These are phyloP conservation scores for Pichia occidentalis DNA, from an alignment of 805 yeast genomes.

Conservation along the genomic window DNA sequence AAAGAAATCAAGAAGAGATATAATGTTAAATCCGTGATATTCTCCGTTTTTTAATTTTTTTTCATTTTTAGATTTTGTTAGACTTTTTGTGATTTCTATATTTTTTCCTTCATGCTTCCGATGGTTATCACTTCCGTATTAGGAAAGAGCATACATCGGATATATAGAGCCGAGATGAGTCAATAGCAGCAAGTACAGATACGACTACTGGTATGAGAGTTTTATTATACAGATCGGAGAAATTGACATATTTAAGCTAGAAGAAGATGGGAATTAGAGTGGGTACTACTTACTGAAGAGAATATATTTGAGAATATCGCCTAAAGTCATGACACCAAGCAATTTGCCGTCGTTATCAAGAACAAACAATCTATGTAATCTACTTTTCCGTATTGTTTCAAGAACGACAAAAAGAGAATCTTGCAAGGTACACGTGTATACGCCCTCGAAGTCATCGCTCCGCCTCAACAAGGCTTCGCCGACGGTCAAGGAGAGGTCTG, in stretches of 20 bases:
- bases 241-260: neutral
- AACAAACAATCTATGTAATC: slow-evolving; percentile 86
- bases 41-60: too few relatives aligned
- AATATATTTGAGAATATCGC: slow-evolving; percentile 83
- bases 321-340: slow-evolving; percentile 79
- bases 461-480: slow-evolving; percentile 94
- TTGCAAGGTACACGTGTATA: slow-evolving; percentile 83
- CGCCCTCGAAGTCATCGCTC: slow-evolving; percentile 96
- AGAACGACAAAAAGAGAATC: slow-evolving; percentile 84
- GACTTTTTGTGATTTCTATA: too few relatives aligned
- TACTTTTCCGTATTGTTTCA: slow-evolving; percentile 86
- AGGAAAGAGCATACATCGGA: too few relatives aligned
- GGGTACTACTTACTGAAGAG: slow-evolving; percentile 33
- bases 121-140: too few relatives aligned
- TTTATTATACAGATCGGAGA: too few relatives aligned
- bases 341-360: slow-evolving; percentile 79
- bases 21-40: too few relatives aligned
- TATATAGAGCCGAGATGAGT: too few relatives aligned
- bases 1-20: too few relatives aligned
- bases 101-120: too few relatives aligned
- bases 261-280: neutral
- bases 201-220: too few relatives aligned
- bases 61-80: too few relatives aligned
- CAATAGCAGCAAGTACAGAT: too few relatives aligned
- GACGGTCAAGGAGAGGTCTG: slow-evolving; percentile 82